These are phyloP conservation scores for Albizia julibrissin DNA, from an alignment of 306 rosid genomes.

Conservation along the genomic window DNA sequence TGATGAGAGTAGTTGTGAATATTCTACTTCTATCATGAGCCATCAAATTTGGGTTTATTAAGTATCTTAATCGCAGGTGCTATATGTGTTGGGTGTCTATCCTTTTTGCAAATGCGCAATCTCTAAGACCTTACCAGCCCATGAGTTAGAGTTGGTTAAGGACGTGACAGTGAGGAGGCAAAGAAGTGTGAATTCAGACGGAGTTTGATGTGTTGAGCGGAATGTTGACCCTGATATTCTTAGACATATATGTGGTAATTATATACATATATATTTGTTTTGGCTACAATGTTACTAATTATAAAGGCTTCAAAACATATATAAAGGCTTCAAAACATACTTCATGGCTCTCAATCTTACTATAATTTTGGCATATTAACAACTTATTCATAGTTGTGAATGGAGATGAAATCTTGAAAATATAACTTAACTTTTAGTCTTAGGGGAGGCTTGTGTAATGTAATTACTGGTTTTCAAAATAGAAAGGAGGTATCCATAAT, in stretches of 20 bases:
- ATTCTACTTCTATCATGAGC: neutral
- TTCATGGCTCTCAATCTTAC: neutral
- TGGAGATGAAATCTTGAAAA: neutral
- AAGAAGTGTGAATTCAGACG: neutral
- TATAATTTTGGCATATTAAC: neutral
- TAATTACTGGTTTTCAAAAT: neutral
- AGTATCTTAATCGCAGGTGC: neutral
- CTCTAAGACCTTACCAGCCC: neutral
- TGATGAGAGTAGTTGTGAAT: neutral
- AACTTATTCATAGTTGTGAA: neutral
- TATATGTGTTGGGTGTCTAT: neutral
- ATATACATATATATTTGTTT: neutral
- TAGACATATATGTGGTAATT: no score
- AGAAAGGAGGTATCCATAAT: neutral
- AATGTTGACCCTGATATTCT: neutral
- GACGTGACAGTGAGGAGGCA: neutral
- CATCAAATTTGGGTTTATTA: neutral
- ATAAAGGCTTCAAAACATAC: neutral
- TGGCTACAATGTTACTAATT: neutral
- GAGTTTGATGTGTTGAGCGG: neutral
- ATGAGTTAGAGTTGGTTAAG: neutral
- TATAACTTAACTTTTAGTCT: neutral
- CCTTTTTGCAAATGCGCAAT: neutral
- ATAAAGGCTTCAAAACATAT: neutral
- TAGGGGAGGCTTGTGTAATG: neutral